Conservation (phyloP, 148 eudicot species). For the Gaultheria prostrata region DNA sequence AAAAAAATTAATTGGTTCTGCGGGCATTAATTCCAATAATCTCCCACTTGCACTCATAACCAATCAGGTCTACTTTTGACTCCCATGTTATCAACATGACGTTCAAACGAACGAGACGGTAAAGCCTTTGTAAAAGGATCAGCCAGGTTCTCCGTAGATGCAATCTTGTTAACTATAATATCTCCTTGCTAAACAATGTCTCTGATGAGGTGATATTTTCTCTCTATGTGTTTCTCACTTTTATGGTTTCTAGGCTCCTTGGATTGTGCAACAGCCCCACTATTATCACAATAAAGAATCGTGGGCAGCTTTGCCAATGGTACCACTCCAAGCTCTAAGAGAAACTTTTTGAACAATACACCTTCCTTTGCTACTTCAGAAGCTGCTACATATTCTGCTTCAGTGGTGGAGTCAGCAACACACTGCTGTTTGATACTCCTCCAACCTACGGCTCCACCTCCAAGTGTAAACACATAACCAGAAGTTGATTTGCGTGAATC, state of each 20-base stretch:
- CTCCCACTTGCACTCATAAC: no score
- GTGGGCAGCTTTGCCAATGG: not conserved
- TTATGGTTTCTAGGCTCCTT: not conserved
- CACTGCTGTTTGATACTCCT: not conserved
- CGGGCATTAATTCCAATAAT: no score
- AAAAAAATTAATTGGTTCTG: no score
- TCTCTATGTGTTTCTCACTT: not conserved
- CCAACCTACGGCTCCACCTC: not conserved
- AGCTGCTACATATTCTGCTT: not conserved
- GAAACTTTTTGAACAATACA: not conserved
- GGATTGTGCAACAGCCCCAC: not conserved
- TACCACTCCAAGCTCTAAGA: not conserved
- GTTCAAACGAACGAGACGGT: not conserved
- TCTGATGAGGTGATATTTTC: not conserved
- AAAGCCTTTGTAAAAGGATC: not conserved
- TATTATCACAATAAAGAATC: slow-evolving; percentile 2
- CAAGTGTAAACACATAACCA: not conserved
- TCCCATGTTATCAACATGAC: not conserved
- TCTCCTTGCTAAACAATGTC: no score
- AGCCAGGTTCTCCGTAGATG: not conserved
- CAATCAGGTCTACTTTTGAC: no score
- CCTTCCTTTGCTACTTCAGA: not conserved
- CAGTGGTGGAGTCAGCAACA: not conserved
- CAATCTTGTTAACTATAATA: not conserved
- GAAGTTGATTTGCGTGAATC: not conserved